These are phyloP conservation scores for Penicillium freii DNA, from an alignment of 2,329 filamentous ascomycete species.

Conservation along the genomic window DNA sequence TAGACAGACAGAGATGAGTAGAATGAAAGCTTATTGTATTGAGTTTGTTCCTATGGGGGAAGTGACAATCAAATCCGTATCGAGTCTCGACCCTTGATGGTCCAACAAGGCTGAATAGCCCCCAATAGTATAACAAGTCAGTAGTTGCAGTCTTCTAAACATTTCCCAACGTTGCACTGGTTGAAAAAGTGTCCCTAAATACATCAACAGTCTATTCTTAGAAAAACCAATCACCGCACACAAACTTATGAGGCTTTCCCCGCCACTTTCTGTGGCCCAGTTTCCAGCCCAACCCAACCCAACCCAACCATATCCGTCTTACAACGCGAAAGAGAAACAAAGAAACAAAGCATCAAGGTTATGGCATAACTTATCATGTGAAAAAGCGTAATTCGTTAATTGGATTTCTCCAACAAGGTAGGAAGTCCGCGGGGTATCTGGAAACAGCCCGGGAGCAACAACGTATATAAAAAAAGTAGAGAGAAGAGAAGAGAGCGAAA, in stretches of 20 bases:
- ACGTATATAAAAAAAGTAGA: not conserved
- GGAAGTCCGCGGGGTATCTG: not conserved
- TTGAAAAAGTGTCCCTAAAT: not conserved
- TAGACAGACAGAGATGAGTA: not conserved
- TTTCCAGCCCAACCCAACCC: not conserved
- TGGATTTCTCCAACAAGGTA: not conserved
- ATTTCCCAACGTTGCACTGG: not conserved
- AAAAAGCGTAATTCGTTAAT: slow-evolving; percentile 3
- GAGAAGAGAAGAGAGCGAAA: not conserved
- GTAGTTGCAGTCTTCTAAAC: not conserved
- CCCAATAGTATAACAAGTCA: not conserved
- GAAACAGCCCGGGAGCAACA: not conserved
- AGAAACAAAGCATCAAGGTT: not conserved
- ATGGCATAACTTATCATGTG: slow-evolving; percentile 3
- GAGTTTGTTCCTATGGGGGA: not conserved
- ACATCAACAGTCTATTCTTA: not conserved
- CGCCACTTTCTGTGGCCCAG: not conserved
- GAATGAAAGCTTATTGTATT: not conserved
- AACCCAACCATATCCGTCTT: not conserved
- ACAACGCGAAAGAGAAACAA: not conserved
- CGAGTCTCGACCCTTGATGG: not conserved
- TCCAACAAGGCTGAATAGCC: not conserved
- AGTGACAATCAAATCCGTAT: not conserved
- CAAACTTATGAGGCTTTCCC: not conserved
- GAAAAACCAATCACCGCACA: not conserved